phyloP scores from a whole-genome alignment of 352 stramenopile genomes.

The Pythium monospermum region DNA sequence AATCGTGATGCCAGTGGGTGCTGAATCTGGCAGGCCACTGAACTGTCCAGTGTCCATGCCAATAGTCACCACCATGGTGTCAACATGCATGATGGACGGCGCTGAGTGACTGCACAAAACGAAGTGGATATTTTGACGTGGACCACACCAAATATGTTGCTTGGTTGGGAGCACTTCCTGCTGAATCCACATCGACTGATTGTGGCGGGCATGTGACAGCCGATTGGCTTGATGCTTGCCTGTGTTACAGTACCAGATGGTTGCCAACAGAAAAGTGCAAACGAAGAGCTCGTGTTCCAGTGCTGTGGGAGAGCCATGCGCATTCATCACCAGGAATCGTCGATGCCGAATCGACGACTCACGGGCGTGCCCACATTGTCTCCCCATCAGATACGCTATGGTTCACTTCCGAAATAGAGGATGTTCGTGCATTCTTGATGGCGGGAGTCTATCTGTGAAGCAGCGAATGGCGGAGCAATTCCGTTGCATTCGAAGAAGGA shows the following conservation, averaged over 20 bases:
- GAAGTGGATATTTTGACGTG: background rate
- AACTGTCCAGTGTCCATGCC: background rate
- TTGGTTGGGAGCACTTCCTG: background rate
- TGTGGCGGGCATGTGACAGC: slow-evolving; percentile 6
- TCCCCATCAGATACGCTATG: no score
- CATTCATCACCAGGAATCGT: slow-evolving; percentile 6
- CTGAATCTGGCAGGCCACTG: no score
- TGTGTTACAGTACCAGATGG: background rate
- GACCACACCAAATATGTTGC: slow-evolving; percentile 1
- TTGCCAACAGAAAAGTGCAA: slow-evolving; percentile 8
- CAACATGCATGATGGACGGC: background rate
- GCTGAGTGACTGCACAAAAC: background rate
- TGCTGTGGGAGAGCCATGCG: no score
- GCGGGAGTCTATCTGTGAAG: no score
- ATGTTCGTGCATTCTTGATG: no score
- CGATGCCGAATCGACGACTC: slow-evolving; percentile 1
- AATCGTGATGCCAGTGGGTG: no score
- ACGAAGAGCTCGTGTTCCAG: slow-evolving; percentile 9
- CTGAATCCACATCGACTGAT: background rate
- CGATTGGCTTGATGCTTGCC: slow-evolving; percentile 14
- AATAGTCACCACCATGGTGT: background rate
- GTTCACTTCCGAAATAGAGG: no score
- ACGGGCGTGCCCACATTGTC: no score
- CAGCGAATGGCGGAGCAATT: no score
- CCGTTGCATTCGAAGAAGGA: background rate